Evolutionary conservation across 257 asterid genomes (phyloP).

Genomic region (Capsicum pubescens): DNA sequence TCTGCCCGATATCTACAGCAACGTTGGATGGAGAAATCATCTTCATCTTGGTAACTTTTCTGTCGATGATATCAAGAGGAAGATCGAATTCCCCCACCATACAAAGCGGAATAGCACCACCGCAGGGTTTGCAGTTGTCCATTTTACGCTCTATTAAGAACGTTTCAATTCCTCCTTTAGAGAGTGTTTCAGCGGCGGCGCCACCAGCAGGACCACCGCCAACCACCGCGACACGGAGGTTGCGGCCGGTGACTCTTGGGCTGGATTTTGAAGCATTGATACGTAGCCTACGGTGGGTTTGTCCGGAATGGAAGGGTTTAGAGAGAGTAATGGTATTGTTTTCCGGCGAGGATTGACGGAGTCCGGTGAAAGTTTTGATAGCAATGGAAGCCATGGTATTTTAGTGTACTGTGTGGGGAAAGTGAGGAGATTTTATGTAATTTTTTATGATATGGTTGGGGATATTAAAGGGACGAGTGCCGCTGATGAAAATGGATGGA

Average conservation of each 20-base stretch:
- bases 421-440: slow-evolving; percentile 32
- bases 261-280: slow-evolving; percentile 69
- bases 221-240: slow-evolving; percentile 84
- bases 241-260: slow-evolving; percentile 83
- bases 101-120: slow-evolving; percentile 94
- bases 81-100: slow-evolving; percentile 97
- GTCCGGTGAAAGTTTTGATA: slow-evolving; percentile 83
- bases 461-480: slow-evolving; percentile 44
- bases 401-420: slow-evolving; percentile 7
- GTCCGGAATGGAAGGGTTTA: slow-evolving; percentile 34
- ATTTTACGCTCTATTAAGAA: slow-evolving; percentile 80
- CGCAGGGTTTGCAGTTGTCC: slow-evolving; percentile 96
- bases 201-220: slow-evolving; percentile 99
- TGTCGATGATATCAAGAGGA: slow-evolving; percentile 87
- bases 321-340: slow-evolving; percentile 42
- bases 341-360: slow-evolving; percentile 73
- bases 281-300: slow-evolving; percentile 43
- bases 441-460: slow-evolving; percentile 65
- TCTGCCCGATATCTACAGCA: slow-evolving; percentile 85
- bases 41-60: slow-evolving; percentile 87
- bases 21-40: slow-evolving; percentile 97
- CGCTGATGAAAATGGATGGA: slow-evolving; percentile 52
- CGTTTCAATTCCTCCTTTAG: slow-evolving; percentile 84
- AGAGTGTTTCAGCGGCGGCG: slow-evolving; percentile 83
- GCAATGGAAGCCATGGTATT: slow-evolving; percentile 69